Evolutionary conservation across 352 stramenopile genomes (phyloP).

Genomic region (Blastocystis sp.): DNA sequence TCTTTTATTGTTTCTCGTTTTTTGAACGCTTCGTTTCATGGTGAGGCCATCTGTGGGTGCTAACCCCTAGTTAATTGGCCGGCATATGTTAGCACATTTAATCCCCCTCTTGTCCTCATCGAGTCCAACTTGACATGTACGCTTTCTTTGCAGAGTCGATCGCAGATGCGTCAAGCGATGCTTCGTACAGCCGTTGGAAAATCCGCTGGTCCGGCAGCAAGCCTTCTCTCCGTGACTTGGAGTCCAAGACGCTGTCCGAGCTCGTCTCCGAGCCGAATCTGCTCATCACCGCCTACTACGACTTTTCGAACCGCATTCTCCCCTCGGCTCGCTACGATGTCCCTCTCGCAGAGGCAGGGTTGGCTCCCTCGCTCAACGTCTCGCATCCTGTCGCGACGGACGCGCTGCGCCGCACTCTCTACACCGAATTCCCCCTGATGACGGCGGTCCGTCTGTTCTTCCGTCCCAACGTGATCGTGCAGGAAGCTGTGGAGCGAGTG

Average conservation of each 20-base stretch:
- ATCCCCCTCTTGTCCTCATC: background rate
- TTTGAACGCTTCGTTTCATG: slow-evolving; percentile 42
- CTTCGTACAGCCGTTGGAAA: background rate
- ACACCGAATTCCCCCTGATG: slow-evolving; percentile 39
- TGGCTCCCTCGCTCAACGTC: background rate
- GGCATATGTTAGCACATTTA: background rate
- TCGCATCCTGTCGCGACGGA: background rate
- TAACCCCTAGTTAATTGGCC: slow-evolving; percentile 13
- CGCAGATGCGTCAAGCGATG: background rate
- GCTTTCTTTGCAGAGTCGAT: background rate
- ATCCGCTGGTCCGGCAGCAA: slow-evolving; percentile 47
- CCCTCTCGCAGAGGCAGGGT: background rate
- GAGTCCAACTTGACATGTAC: background rate
- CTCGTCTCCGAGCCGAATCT: slow-evolving; percentile 3
- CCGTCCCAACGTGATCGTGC: background rate
- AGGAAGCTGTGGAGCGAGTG: background rate
- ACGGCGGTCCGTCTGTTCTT: slow-evolving; percentile 27
- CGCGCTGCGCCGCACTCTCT: background rate
- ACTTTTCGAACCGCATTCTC: slow-evolving; percentile 13
- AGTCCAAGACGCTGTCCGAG: background rate
- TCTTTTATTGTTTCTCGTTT: slow-evolving; percentile 22
- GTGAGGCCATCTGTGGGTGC: background rate
- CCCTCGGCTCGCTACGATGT: background rate
- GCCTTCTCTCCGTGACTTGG: background rate
- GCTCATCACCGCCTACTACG: slow-evolving; percentile 43